phyloP scores from a whole-genome alignment of 164 flowering plant genomes.

The Dillenia suffruticosa region DNA sequence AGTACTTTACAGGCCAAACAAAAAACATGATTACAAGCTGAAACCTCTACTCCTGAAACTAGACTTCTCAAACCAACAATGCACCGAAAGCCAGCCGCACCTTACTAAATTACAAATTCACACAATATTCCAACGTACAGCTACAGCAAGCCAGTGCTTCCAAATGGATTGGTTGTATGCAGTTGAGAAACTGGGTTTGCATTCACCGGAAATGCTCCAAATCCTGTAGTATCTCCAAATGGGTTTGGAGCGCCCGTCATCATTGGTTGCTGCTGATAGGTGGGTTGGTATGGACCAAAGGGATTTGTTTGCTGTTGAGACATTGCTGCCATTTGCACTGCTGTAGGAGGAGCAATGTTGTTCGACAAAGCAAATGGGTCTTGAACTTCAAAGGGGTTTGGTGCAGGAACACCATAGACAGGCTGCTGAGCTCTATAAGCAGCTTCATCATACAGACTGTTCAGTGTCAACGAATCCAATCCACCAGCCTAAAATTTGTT shows the following conservation, averaged over 20 bases:
- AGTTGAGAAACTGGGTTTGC: slow-evolving; percentile 40
- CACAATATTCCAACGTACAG: background rate
- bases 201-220: slow-evolving; percentile 57
- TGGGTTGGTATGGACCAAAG: slow-evolving; percentile 58
- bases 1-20: no score
- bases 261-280: slow-evolving; percentile 31
- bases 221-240: slow-evolving; percentile 64
- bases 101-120: slow-evolving; percentile 4
- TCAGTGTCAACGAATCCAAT: slow-evolving; percentile 74
- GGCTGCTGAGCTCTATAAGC: slow-evolving; percentile 89
- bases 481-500: slow-evolving; percentile 81
- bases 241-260: slow-evolving; percentile 64
- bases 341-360: slow-evolving; percentile 45
- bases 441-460: slow-evolving; percentile 84
- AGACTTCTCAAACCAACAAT: no score
- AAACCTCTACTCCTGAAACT: no score
- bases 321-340: slow-evolving; percentile 74
- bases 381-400: slow-evolving; percentile 83
- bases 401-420: slow-evolving; percentile 71
- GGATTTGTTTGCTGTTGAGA: slow-evolving; percentile 69
- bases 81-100: background rate
- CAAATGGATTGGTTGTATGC: slow-evolving; percentile 78
- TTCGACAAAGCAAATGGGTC: slow-evolving; percentile 85
- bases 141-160: slow-evolving; percentile 63
- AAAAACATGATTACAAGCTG: no score